Evolutionary conservation across 2,329 filamentous ascomycete genomes (phyloP).

Genomic region (Blastomyces emzantsi): DNA sequence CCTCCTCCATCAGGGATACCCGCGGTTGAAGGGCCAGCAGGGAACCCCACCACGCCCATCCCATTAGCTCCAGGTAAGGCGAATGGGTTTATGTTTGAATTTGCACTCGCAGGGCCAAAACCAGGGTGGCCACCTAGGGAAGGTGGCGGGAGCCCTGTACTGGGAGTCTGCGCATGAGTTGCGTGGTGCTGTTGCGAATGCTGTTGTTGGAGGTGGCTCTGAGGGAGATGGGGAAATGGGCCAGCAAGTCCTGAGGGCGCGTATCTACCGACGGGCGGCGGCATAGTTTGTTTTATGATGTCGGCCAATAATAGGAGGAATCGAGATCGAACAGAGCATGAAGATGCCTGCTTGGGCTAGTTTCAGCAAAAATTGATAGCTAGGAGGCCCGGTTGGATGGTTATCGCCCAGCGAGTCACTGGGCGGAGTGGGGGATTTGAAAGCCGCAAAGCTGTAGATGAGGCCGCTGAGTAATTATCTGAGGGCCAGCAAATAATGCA

Average conservation of each 20-base stretch:
- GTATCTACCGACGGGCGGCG: slow-evolving; percentile 51
- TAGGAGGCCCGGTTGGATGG: neutral
- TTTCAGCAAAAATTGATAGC: slow-evolving; percentile 11
- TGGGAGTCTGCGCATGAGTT: slow-evolving; percentile 37
- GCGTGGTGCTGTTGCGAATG: slow-evolving; percentile 39
- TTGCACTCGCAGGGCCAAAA: slow-evolving; percentile 56
- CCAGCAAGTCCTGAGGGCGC: slow-evolving; percentile 50
- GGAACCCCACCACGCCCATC: slow-evolving; percentile 49
- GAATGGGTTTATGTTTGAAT: slow-evolving; percentile 60
- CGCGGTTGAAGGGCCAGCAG: slow-evolving; percentile 45
- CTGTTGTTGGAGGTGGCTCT: slow-evolving; percentile 38
- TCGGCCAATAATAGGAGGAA: slow-evolving; percentile 15
- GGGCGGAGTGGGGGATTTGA: neutral
- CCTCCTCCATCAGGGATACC: slow-evolving; percentile 40
- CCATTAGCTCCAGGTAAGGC: slow-evolving; percentile 46
- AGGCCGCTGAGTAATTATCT: neutral
- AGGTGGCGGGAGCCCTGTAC: slow-evolving; percentile 44
- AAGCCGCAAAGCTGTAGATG: neutral
- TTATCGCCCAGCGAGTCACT: neutral
- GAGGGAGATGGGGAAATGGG: slow-evolving; percentile 51
- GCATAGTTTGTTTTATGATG: slow-evolving; percentile 39
- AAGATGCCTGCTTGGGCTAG: slow-evolving; percentile 14
- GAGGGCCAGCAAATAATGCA: neutral
- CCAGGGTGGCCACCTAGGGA: slow-evolving; percentile 58
- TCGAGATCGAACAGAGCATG: slow-evolving; percentile 17